Conservation (phyloP, 805 yeast genomes). For the Yamadazyma insecticola region DNA sequence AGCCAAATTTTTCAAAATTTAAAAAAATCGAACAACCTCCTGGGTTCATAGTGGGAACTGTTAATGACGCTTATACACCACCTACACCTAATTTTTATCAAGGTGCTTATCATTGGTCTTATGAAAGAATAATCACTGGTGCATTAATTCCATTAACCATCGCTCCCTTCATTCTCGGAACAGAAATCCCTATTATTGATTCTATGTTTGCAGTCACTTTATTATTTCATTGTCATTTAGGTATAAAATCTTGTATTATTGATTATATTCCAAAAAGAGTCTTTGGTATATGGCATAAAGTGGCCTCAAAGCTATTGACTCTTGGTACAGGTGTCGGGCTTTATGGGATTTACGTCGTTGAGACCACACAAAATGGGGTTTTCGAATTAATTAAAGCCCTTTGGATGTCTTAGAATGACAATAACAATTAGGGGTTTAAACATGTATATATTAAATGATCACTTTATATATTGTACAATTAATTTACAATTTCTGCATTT, state of each 20-base stretch:
- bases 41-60: slow-evolving; percentile 87
- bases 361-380: slow-evolving; percentile 76
- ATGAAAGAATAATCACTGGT: slow-evolving; percentile 68
- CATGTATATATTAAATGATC: not conserved
- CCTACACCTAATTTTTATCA: slow-evolving; percentile 63
- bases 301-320: slow-evolving; percentile 63
- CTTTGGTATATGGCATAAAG: slow-evolving; percentile 70
- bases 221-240: slow-evolving; percentile 77
- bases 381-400: slow-evolving; percentile 56
- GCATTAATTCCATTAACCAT: slow-evolving; percentile 73
- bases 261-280: slow-evolving; percentile 89
- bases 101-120: slow-evolving; percentile 93
- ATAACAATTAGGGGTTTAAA: no score
- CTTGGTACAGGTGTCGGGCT: slow-evolving; percentile 68
- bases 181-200: slow-evolving; percentile 65
- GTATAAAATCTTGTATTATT: slow-evolving; percentile 84
- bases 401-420: slow-evolving; percentile 45
- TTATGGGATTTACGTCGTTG: slow-evolving; percentile 79
- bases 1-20: slow-evolving; percentile 43
- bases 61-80: slow-evolving; percentile 76
- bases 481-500: not conserved
- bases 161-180: slow-evolving; percentile 74
- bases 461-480: not conserved
- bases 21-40: slow-evolving; percentile 77
- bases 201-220: slow-evolving; percentile 61